These are phyloP conservation scores for Malus sieversii DNA, from an alignment of 306 rosid species.

Conservation along the genomic window DNA sequence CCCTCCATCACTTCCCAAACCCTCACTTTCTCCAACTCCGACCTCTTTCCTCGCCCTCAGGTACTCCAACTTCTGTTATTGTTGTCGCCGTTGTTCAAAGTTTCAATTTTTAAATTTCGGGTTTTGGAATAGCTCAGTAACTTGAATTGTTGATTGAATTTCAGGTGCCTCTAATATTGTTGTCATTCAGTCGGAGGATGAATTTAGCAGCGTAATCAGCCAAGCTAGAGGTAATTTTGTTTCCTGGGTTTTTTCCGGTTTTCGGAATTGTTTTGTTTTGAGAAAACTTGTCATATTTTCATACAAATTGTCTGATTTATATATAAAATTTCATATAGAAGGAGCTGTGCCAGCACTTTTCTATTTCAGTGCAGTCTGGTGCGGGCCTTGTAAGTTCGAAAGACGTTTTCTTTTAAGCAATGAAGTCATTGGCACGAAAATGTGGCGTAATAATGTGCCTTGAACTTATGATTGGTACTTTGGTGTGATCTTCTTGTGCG, in stretches of 20 bases:
- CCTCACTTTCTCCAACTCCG: background rate
- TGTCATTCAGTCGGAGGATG: conserved; percentile 47
- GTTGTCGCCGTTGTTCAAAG: background rate
- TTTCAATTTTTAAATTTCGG: background rate
- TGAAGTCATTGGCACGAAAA: background rate
- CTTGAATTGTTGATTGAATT: background rate
- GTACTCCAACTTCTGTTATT: background rate
- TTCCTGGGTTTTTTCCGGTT: no score
- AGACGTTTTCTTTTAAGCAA: background rate
- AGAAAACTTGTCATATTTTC: background rate
- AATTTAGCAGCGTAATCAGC: conserved; percentile 24
- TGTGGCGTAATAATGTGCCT: background rate
- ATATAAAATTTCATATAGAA: conserved; percentile 29
- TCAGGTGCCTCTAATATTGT: conserved; percentile 55
- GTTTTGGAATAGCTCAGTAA: background rate
- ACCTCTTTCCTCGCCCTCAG: background rate
- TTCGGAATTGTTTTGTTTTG: background rate
- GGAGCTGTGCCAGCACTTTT: conserved; percentile 58
- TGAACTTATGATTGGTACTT: background rate
- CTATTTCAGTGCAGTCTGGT: conserved; percentile 89
- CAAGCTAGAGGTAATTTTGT: conserved; percentile 32
- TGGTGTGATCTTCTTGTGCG: conserved; percentile 20
- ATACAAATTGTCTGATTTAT: background rate
- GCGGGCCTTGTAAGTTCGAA: conserved; percentile 81
- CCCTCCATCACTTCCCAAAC: background rate